Percentiles rank a stretch among this genome's conserved stretches.
Conservation (phyloP, 768 basidiomycete species). For the Psilocybe subaeruginosa region DNA sequence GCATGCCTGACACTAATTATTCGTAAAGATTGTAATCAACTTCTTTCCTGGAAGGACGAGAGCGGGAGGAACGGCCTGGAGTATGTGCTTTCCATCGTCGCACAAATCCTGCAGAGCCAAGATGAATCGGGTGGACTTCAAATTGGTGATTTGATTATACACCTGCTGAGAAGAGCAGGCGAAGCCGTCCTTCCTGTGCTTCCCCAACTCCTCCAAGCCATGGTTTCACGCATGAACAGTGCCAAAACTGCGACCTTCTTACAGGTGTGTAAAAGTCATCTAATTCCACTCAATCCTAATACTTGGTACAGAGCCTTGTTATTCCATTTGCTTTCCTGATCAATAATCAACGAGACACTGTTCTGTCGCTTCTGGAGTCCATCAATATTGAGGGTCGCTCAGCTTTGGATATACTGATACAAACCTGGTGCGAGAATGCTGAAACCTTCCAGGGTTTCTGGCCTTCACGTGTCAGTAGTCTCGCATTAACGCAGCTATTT, state of each 20-base stretch:
- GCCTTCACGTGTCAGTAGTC: slow-evolving; percentile 83
- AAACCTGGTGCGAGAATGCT: slow-evolving; percentile 93
- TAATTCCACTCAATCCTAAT: neutral
- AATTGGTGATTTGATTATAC: slow-evolving; percentile 94
- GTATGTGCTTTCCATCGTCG: slow-evolving; percentile 74
- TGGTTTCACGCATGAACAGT: slow-evolving; percentile 77
- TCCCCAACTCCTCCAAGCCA: slow-evolving; percentile 83
- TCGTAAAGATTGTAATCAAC: slow-evolving; percentile 83
- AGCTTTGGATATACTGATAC: slow-evolving; percentile 86
- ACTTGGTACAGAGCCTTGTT: slow-evolving; percentile 69
- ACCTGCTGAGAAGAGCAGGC: slow-evolving; percentile 84
- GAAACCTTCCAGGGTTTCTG: slow-evolving; percentile 96
- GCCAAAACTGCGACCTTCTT: slow-evolving; percentile 92
- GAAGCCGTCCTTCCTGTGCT: slow-evolving; percentile 82
- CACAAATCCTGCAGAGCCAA: slow-evolving; percentile 72
- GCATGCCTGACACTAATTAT: slow-evolving; percentile 81
- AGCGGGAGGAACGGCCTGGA: slow-evolving; percentile 77
- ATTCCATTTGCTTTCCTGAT: slow-evolving; percentile 95
- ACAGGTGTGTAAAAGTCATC: slow-evolving; percentile 53
- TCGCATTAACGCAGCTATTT: slow-evolving; percentile 81
- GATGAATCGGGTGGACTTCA: slow-evolving; percentile 93
- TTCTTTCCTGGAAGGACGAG: slow-evolving; percentile 74
- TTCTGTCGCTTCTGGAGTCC: slow-evolving; percentile 76
- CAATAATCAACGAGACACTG: slow-evolving; percentile 81
- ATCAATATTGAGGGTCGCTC: slow-evolving; percentile 60